Base-by-base conservation (phyloP, 192 early-diverging fungal species). In the Lunasporangiospora selenospora region DNA sequence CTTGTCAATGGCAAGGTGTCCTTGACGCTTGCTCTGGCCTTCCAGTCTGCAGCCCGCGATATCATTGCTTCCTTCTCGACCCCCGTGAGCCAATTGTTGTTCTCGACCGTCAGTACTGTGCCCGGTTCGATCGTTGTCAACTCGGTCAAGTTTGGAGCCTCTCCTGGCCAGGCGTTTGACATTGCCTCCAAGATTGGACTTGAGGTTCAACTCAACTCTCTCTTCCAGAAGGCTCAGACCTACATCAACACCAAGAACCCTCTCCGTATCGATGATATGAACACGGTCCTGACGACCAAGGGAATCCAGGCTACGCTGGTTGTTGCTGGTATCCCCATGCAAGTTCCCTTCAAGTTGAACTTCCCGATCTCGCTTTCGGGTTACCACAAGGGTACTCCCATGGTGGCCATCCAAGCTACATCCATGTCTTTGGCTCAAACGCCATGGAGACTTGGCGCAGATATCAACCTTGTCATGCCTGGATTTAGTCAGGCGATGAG, bases 401-500 rank as follows among this genome's bases (percentile, higher is more conserved):
- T 67, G 21, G 30, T 67, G 13, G 27, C 21, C 39, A 67, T 67
- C 43, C 56, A 67, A 29, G 56, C 57, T 10, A 67, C 57, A 16
- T 58, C 55, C 24, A 46, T 67, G 50, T 53, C 27, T 27, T 21
- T 67, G 38, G 38, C n/a, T 37, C 33, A 44, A 19, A 59, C 65
- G 11, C 65, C 65, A 32, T 67, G 65, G 65, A 23, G 49, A 23
- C 33, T 67, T 16, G 65, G 65, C 19, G 33, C 56, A n/a, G 48
- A 16, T 42, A 59, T 59, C 43, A 16, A 53, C 10, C 6, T 37
- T 2, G 24, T 67, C 13, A 40, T 53, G 53, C 57, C 65, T 7
- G 56, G 31, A 1, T 58, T 59, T 24, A 34, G 42, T 18, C 9
- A n/a, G 6, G 65, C 65, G 11, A 47, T 67, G 40, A 46, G 53